These are phyloP conservation scores for Amesomyces nigricolor DNA, from an alignment of 2,329 filamentous ascomycete genomes.

Conservation along the genomic window DNA sequence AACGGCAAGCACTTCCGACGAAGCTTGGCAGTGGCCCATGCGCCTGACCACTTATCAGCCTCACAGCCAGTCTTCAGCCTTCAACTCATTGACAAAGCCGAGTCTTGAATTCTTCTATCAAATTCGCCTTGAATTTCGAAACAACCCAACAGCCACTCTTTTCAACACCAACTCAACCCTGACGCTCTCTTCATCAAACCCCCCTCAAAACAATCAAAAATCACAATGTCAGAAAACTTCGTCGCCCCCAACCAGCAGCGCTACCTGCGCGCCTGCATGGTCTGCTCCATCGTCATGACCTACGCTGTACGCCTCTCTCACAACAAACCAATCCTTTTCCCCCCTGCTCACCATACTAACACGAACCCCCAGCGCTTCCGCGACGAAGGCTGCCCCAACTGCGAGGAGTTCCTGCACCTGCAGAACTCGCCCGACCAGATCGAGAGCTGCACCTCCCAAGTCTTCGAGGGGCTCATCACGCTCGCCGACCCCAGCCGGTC, in stretches of 20 bases:
- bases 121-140: not conserved
- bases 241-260: constrained; percentile 72
- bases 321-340: too few relatives aligned
- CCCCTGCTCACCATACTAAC: not conserved
- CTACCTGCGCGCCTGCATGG: constrained; percentile 94
- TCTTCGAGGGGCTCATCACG: constrained; percentile 89
- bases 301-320: too few relatives aligned
- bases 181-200: not conserved
- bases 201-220: constrained; percentile 5
- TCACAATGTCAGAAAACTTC: constrained; percentile 52
- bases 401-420: constrained; percentile 85
- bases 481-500: constrained; percentile 75
- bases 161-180: too few relatives aligned
- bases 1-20: not conserved
- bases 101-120: not conserved
- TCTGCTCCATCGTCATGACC: constrained; percentile 91
- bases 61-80: not conserved
- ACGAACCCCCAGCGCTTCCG: constrained; percentile 64
- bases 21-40: not conserved
- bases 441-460: constrained; percentile 88
- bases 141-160: not conserved
- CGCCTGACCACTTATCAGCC: not conserved
- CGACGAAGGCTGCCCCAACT: constrained; percentile 88
- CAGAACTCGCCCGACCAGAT: constrained; percentile 73
- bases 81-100: not conserved